Percentiles rank a stretch among this genome's conserved stretches.
Conservation (phyloP, 73 alveolate genomes). For the Tetrahymena malaccensis region DNA sequence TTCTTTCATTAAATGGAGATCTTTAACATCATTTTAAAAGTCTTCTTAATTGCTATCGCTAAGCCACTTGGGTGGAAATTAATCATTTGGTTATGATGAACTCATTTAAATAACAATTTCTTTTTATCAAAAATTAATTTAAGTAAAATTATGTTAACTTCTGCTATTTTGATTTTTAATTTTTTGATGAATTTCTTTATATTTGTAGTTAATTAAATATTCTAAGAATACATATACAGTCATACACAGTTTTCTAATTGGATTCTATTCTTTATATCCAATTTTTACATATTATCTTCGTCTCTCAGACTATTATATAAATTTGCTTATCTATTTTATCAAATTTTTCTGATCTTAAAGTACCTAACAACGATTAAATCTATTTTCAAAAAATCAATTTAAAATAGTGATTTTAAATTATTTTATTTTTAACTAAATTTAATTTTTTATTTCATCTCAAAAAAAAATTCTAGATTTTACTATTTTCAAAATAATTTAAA, state of each 20-base stretch:
- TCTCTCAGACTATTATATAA: background rate
- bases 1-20: background rate
- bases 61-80: background rate
- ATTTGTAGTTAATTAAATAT: too few relatives aligned
- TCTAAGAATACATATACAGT: background rate
- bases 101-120: background rate
- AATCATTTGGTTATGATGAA: background rate
- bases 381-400: too few relatives aligned
- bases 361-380: too few relatives aligned
- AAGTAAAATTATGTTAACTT: too few relatives aligned
- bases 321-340: background rate
- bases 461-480: too few relatives aligned
- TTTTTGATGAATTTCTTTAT: too few relatives aligned
- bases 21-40: background rate
- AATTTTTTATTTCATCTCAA: too few relatives aligned
- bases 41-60: background rate
- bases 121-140: background rate
- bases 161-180: too few relatives aligned
- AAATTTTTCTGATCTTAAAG: background rate
- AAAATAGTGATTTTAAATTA: background rate
- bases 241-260: background rate
- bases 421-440: too few relatives aligned
- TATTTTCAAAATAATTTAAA: too few relatives aligned
- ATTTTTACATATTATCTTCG: background rate
- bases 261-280: background rate